Conservation (phyloP, 2,329 filamentous ascomycete species). For the Fulvia fulva region DNA sequence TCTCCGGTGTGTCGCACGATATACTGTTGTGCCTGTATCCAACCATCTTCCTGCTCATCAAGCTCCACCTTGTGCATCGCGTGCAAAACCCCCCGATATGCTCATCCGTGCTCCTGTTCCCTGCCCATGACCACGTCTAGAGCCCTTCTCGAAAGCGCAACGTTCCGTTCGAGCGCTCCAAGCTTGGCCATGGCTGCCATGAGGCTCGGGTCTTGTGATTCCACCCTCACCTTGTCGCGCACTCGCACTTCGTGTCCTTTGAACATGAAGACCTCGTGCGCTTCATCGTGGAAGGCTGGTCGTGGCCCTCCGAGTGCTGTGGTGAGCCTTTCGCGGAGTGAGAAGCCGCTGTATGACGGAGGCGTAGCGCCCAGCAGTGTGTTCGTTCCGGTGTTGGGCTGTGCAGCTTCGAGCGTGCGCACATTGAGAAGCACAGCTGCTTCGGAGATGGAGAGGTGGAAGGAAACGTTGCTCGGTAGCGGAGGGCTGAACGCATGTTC, state of each 20-base stretch:
- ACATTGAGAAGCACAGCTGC: conserved; percentile 58
- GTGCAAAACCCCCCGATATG: not conserved
- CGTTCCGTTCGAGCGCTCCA: conserved; percentile 68
- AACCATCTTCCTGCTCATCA: not conserved
- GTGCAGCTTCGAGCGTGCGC: conserved; percentile 61
- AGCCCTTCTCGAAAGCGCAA: conserved; percentile 66
- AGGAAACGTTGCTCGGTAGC: conserved; percentile 64
- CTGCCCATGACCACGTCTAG: conserved; percentile 74
- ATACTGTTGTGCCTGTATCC: not conserved
- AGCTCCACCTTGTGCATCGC: not conserved
- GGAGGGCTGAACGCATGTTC: conserved; percentile 59
- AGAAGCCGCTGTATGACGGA: conserved; percentile 51
- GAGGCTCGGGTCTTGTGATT: conserved; percentile 82
- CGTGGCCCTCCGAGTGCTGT: conserved; percentile 42
- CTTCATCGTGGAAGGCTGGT: conserved; percentile 55
- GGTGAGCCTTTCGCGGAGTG: conserved; percentile 54
- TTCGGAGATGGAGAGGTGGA: conserved; percentile 59
- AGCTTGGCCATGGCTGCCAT: conserved; percentile 82
- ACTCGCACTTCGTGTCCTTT: conserved; percentile 72
- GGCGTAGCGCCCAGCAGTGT: conserved; percentile 25
- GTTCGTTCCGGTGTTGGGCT: conserved; percentile 31
- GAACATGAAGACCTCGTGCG: conserved; percentile 70
- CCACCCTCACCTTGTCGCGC: conserved; percentile 82
- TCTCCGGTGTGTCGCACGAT: not conserved
- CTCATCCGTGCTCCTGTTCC: conserved; percentile 38